Percentiles rank a stretch among this genome's conserved stretches.
These are phyloP conservation scores for Candida boidinii DNA, from an alignment of 805 yeast species.

Conservation along the genomic window DNA sequence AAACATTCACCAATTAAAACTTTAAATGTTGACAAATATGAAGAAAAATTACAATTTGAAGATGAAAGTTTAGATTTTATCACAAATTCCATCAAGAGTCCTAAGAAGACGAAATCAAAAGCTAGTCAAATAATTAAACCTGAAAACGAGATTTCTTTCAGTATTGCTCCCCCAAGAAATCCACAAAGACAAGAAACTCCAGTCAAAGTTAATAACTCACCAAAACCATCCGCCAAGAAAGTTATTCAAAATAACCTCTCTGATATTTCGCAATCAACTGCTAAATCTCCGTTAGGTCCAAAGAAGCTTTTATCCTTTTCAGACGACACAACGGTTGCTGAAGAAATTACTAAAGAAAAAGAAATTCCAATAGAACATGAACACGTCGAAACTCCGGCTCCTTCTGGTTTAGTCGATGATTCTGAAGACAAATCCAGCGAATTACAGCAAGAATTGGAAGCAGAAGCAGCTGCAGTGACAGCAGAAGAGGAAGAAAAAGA, in stretches of 20 bases:
- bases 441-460: constrained; percentile 5
- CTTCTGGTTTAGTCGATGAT: too few relatives aligned
- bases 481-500: constrained; percentile 3
- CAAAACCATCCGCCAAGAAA: neutral
- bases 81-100: neutral
- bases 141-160: too few relatives aligned
- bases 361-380: neutral
- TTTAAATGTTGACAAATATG: too few relatives aligned
- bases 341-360: neutral
- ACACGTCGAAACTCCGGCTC: too few relatives aligned
- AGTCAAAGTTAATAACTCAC: too few relatives aligned
- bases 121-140: too few relatives aligned
- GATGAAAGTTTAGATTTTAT: too few relatives aligned
- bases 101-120: too few relatives aligned
- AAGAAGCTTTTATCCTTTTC: neutral
- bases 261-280: neutral
- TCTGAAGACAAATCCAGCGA: constrained; percentile 2
- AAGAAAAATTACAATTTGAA: too few relatives aligned
- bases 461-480: constrained; percentile 2
- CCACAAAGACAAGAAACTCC: too few relatives aligned
- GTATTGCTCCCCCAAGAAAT: neutral
- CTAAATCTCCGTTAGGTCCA: neutral
- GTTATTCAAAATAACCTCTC: neutral
- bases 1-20: too few relatives aligned
- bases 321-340: neutral